Base-by-base conservation (phyloP, 306 rosid species). In the Pyrus betulifolia region DNA sequence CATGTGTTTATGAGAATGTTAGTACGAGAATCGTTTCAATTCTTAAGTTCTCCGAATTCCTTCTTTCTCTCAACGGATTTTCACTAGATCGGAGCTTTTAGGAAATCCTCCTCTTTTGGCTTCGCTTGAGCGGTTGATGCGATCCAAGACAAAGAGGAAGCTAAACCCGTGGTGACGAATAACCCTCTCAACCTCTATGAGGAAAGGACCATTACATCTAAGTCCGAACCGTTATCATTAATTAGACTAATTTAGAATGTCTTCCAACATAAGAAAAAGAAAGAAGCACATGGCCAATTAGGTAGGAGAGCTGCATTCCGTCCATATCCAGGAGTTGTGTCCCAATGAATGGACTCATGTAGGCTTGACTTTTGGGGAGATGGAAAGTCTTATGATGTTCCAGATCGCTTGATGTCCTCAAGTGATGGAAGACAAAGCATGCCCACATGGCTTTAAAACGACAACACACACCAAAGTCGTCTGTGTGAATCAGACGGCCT, bases 361-460 rank as follows among this genome's bases (percentile, higher is more conserved):
- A 49, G 21, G 72, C 55, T 74, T 68, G 76, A 59, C 65, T 69
- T 74, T 55, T 65, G 57, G 51, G 42, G 69, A 28, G 38, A 12
- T 18, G 49, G 13, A 44, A 61, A 61, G 57, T 76, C 55, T 76
- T 44, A 31, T 55, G 74, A 76, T 64, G 74, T 54, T 81, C 64
- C 30, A 54, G 55, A 67, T 35, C 58, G 60, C 76, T 21, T 21
- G 12, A 11, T n/a, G 30, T 63, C 54, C 65, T 27, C 40, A 58
- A 76, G 65, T 60, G 71, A 67, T 78, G 45, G 66, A 64, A 35
- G 62, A 72, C 82, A 79, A 81, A 85, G 27, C 94, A 88, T 22
- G 52, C 81, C 79, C 97, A 89, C 97, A 80, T 91, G 94, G 83
- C 84, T 52, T 17, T 78, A 74, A 79, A 79, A 45, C 77, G 31